Percentiles rank a stretch among this genome's conserved stretches.
phyloP scores from a whole-genome alignment of 1,284 basidiomycete species.

The Malassezia sympodialis region DNA sequence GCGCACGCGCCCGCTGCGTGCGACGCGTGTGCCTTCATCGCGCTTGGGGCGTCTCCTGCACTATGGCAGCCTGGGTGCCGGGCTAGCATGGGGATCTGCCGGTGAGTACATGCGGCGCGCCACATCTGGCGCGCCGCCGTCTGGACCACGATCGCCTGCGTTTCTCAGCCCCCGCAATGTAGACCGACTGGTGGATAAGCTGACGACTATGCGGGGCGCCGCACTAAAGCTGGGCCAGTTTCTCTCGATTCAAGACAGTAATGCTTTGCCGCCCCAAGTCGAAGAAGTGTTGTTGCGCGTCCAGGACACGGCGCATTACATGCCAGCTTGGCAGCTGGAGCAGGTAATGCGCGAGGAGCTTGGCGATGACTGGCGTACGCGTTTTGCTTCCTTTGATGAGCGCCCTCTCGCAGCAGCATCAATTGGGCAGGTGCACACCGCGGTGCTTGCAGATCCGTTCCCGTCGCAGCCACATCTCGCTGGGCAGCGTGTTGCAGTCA shows the following conservation, averaged over 20 bases:
- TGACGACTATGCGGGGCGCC: slow-evolving; percentile 88
- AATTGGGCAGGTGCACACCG: slow-evolving; percentile 89
- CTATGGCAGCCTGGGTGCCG: slow-evolving; percentile 43
- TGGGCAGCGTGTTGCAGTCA: slow-evolving; percentile 61
- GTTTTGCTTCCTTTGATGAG: slow-evolving; percentile 69
- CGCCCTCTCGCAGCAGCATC: slow-evolving; percentile 90
- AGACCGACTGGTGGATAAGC: slow-evolving; percentile 75
- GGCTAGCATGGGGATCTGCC: slow-evolving; percentile 42
- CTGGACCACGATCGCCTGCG: slow-evolving; percentile 5
- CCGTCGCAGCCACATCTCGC: slow-evolving; percentile 24
- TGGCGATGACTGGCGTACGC: slow-evolving; percentile 63
- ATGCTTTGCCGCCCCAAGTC: slow-evolving; percentile 66
- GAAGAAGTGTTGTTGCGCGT: slow-evolving; percentile 81
- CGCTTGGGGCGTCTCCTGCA: slow-evolving; percentile 44
- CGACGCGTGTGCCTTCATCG: slow-evolving; percentile 43
- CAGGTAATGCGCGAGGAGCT: slow-evolving; percentile 66
- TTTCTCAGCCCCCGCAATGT: slow-evolving; percentile 58
- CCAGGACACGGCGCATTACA: slow-evolving; percentile 92
- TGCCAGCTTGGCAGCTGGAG: slow-evolving; percentile 96
- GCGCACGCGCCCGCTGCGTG: slow-evolving; percentile 28
- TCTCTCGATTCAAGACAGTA: slow-evolving; percentile 76
- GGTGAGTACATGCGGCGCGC: slow-evolving; percentile 28
- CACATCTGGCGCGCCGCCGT: slow-evolving; percentile 1
- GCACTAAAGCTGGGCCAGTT: slow-evolving; percentile 96
- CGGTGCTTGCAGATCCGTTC: slow-evolving; percentile 53